These are phyloP conservation scores for maize (Zea mays) DNA, from an alignment of 176 grass and related monocot genomes.

Conservation along the genomic window Zm-B73-REFERENCE-NAM-5.0 NC_050099.1:21294501-21295000, in stretches of 20 bases:
- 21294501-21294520: conserved; percentile 71
- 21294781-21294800: not conserved
- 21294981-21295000: too few relatives aligned
- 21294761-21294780: not conserved
- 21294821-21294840: too few relatives aligned
- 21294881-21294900: too few relatives aligned
- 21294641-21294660: not conserved
- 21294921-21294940: too few relatives aligned
- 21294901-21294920: too few relatives aligned
- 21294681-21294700: conserved; percentile 25
- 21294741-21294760: not conserved
- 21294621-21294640: conserved; percentile 40
- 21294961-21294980: too few relatives aligned
- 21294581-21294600: conserved; percentile 79
- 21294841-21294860: too few relatives aligned
- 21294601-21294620: conserved; percentile 86
- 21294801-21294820: too few relatives aligned
- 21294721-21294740: not conserved
- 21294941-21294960: too few relatives aligned
- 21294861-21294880: too few relatives aligned
- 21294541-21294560: conserved; percentile 89
- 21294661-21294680: conserved; percentile 13
- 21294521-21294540: conserved; percentile 70
- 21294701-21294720: conserved; percentile 12
- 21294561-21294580: conserved; percentile 86